These are phyloP conservation scores for Rhizopogon sp. DNA, from an alignment of 768 basidiomycete species.

Conservation along the genomic window DNA sequence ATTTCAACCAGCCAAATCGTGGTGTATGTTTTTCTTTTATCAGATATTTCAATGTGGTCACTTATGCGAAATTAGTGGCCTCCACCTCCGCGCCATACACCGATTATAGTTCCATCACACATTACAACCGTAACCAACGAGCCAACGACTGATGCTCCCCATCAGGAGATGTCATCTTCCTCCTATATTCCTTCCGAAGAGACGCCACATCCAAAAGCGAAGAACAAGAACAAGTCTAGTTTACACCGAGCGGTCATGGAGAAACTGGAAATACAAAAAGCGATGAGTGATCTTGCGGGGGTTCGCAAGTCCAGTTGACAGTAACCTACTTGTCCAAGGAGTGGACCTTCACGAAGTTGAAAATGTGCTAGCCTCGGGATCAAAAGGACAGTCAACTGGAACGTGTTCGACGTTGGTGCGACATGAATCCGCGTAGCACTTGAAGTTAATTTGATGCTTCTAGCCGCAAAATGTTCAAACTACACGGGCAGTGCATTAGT, in stretches of 20 bases:
- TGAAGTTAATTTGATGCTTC: too few species aligned
- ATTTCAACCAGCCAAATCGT: conserved; percentile 80
- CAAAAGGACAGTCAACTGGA: background rate
- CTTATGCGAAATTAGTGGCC: conserved; percentile 57
- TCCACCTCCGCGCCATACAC: conserved; percentile 71
- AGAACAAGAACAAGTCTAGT: conserved; percentile 49
- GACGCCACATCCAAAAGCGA: conserved; percentile 17
- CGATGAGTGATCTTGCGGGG: conserved; percentile 47
- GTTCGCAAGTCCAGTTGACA: conserved; percentile 15
- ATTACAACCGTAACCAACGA: conserved; percentile 29
- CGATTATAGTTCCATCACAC: conserved; percentile 73
- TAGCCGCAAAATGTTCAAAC: too few species aligned
- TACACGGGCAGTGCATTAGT: too few species aligned
- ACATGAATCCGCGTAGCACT: too few species aligned
- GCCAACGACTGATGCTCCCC: conserved; percentile 12
- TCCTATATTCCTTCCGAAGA: conserved; percentile 12
- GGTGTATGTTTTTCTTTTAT: conserved; percentile 47
- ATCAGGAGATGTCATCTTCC: conserved; percentile 6
- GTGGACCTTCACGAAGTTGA: background rate
- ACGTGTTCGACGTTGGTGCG: background rate
- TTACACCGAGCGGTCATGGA: conserved; percentile 74
- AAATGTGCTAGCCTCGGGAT: background rate
- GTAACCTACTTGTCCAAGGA: background rate
- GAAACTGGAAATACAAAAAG: conserved; percentile 67
- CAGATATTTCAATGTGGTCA: background rate